These are phyloP conservation scores for Rhizopus sp. DNA, from an alignment of 371 early-diverging fungal species.

Conservation along the genomic window DNA sequence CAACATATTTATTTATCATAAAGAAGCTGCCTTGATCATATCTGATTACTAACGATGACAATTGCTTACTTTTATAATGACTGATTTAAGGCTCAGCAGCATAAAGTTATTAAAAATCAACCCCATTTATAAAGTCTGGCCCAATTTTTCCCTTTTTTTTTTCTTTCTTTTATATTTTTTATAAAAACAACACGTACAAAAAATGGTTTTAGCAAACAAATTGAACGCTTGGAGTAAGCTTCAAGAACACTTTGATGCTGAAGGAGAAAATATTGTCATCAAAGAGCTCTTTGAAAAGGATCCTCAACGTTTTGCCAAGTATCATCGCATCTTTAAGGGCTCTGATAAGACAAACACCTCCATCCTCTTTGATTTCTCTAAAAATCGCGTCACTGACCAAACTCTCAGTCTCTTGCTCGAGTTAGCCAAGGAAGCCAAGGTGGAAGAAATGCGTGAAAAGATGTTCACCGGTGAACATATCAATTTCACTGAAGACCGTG, in stretches of 20 bases:
- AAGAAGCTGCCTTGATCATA: too few species aligned
- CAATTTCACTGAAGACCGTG: slow-evolving; percentile 98
- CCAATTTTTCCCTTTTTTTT: slow-evolving; percentile 5
- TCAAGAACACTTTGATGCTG: slow-evolving; percentile 80
- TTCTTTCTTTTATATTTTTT: slow-evolving; percentile 8
- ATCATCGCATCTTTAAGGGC: slow-evolving; percentile 75
- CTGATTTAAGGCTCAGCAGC: slow-evolving; percentile 3
- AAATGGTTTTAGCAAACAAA: slow-evolving; percentile 74
- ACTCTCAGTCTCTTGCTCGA: slow-evolving; percentile 78
- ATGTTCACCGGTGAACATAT: slow-evolving; percentile 97
- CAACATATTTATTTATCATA: too few species aligned
- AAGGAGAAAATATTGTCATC: slow-evolving; percentile 74
- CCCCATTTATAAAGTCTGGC: slow-evolving; percentile 6
- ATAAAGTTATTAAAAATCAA: not conserved
- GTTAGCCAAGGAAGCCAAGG: slow-evolving; percentile 84
- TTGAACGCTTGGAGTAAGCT: slow-evolving; percentile 83
- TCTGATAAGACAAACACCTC: slow-evolving; percentile 59
- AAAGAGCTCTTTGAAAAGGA: slow-evolving; percentile 79
- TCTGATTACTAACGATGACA: too few species aligned
- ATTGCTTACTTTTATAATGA: too few species aligned
- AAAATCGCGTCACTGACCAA: slow-evolving; percentile 86
- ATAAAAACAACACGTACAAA: not conserved
- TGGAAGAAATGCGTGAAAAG: slow-evolving; percentile 82
- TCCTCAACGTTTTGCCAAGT: slow-evolving; percentile 74
- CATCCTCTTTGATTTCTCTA: slow-evolving; percentile 92